A percentile compares a stretch with the other conserved stretches of the same genome.
Evolutionary conservation across 257 asterid species (phyloP).

Genomic region (Primulina tabacum): DNA sequence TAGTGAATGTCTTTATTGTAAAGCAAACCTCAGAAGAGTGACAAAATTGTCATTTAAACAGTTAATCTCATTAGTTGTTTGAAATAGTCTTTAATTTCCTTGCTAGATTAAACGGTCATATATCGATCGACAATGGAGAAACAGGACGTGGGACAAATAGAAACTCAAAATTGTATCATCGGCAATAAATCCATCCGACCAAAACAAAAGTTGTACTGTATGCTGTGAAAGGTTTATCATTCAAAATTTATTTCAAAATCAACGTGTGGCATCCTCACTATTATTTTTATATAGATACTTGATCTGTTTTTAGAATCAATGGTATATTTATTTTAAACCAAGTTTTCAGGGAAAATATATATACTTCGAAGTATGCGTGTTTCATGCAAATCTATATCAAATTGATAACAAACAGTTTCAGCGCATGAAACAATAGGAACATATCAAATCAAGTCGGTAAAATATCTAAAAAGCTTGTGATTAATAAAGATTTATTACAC

Average conservation of each 20-base stretch:
- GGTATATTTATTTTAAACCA: too few relatives aligned
- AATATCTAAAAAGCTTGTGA: too few relatives aligned
- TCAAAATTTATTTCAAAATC: not conserved
- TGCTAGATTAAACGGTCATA: not conserved
- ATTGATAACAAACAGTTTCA: too few relatives aligned
- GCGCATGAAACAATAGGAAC: not conserved
- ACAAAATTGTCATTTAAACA: too few relatives aligned
- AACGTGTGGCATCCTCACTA: not conserved
- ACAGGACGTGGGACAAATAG: too few relatives aligned
- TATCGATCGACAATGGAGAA: not conserved
- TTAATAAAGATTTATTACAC: too few relatives aligned
- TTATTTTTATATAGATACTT: not conserved
- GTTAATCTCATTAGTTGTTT: not conserved
- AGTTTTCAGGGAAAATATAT: not conserved
- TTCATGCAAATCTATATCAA: not conserved
- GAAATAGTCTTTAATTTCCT: not conserved
- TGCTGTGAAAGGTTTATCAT: not conserved
- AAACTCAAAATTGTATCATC: too few relatives aligned
- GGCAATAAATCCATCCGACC: too few relatives aligned
- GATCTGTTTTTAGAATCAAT: not conserved
- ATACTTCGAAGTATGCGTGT: not conserved
- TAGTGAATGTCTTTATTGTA: not conserved
- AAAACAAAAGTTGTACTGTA: not conserved
- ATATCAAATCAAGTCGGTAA: not conserved
- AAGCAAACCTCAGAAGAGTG: not conserved